A percentile compares a stretch with the other conserved stretches of the same genome.
phyloP scores from a whole-genome alignment of 2,329 filamentous ascomycete species.

The Ascocoryne sarcoides region DNA sequence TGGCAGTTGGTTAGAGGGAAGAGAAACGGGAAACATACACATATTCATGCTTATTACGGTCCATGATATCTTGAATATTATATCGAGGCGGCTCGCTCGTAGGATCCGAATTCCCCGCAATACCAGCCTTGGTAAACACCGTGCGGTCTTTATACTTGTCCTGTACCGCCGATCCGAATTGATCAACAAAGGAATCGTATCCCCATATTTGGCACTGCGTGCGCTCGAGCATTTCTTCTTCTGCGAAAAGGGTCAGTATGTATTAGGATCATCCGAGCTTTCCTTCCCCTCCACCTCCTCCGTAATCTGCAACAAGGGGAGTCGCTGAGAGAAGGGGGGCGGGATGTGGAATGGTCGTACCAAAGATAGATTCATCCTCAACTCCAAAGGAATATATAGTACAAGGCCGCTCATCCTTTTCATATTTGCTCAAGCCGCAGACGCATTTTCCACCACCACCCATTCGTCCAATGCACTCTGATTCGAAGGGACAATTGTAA shows the following conservation, averaged over 20 bases:
- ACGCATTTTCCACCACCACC: conserved; percentile 35
- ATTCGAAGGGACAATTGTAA: conserved; percentile 32
- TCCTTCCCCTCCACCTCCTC: not conserved
- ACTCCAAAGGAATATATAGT: conserved; percentile 33
- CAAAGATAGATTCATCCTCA: conserved; percentile 31
- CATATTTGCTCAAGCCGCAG: conserved; percentile 32
- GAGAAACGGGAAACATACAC: conserved; percentile 18
- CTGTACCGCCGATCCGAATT: conserved; percentile 27
- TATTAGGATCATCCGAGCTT: not conserved
- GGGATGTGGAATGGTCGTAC: no score
- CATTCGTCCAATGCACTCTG: conserved; percentile 31
- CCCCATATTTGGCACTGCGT: conserved; percentile 33
- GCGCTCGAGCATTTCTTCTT: conserved; percentile 32
- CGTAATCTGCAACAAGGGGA: no score
- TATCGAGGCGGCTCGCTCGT: conserved; percentile 23
- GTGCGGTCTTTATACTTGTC: conserved; percentile 16
- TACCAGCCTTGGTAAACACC: conserved; percentile 29
- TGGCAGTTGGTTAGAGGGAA: conserved; percentile 19
- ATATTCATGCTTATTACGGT: conserved; percentile 31
- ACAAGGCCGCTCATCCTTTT: conserved; percentile 23
- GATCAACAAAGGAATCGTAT: conserved; percentile 31
- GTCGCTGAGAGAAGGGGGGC: no score
- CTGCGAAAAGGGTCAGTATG: conserved; percentile 7
- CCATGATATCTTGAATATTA: conserved; percentile 31
- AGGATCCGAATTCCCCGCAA: conserved; percentile 25